Evolutionary conservation across 176 grass and related monocot species (phyloP).

Genomic region (Rhynchospora breviuscula): DNA sequence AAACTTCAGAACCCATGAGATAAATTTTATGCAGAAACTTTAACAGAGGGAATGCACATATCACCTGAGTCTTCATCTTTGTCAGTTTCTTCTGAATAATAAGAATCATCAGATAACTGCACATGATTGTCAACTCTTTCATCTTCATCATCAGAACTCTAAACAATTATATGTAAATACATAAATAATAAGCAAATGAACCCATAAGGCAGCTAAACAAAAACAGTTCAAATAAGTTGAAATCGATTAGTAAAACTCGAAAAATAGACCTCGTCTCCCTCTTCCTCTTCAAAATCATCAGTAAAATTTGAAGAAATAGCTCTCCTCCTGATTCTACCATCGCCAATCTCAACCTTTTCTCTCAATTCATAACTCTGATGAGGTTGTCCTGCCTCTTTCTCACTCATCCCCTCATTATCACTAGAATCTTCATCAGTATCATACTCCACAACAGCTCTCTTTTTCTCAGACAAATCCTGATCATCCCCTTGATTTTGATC

Average conservation of each 20-base stretch:
- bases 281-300: slow-evolving; percentile 39
- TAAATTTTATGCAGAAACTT: slow-evolving; percentile 7
- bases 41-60: slow-evolving; percentile 17
- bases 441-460: slow-evolving; percentile 27
- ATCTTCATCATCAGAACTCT: slow-evolving; percentile 61
- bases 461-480: slow-evolving; percentile 22
- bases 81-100: slow-evolving; percentile 45
- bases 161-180: slow-evolving; percentile 22
- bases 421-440: slow-evolving; percentile 41
- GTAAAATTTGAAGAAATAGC: slow-evolving; percentile 66
- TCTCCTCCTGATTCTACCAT: slow-evolving; percentile 80
- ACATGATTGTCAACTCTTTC: slow-evolving; percentile 44
- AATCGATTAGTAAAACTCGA: slow-evolving; percentile 7
- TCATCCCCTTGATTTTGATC: slow-evolving; percentile 32
- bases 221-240: neutral
- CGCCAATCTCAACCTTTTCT: slow-evolving; percentile 50
- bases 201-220: slow-evolving; percentile 7
- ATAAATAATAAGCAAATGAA: slow-evolving; percentile 20
- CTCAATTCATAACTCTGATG: slow-evolving; percentile 42
- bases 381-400: slow-evolving; percentile 28
- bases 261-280: slow-evolving; percentile 17
- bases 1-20: slow-evolving; percentile 8
- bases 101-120: slow-evolving; percentile 48
- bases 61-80: slow-evolving; percentile 58
- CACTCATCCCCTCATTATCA: slow-evolving; percentile 32